Percentiles rank a stretch among this genome's conserved stretches.
Conservation (phyloP, 2,329 filamentous ascomycete species). For the Pseudogymnoascus sp. region DNA sequence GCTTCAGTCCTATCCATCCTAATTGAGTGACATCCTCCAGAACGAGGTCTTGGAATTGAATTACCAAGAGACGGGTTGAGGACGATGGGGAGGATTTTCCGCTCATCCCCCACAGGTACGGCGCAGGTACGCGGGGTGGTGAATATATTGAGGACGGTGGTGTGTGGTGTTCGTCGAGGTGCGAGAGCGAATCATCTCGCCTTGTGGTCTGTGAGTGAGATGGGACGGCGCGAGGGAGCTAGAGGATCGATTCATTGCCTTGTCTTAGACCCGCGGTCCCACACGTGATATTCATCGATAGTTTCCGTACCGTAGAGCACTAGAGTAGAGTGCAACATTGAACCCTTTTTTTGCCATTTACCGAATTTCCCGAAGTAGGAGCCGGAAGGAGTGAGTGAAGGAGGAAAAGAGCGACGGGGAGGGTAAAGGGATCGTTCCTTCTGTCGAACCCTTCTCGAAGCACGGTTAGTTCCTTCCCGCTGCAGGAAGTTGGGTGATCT, state of each 20-base stretch:
- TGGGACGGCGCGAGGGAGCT: not conserved
- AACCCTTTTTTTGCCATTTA: not conserved
- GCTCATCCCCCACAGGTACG: not conserved
- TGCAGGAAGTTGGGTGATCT: not conserved
- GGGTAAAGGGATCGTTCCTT: not conserved
- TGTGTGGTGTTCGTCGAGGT: not conserved
- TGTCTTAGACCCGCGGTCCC: not conserved
- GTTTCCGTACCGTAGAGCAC: not conserved
- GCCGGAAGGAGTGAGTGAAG: not conserved
- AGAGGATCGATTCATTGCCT: not conserved
- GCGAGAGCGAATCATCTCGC: not conserved
- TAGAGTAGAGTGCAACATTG: not conserved
- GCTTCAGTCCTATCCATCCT: not conserved
- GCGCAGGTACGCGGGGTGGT: not conserved
- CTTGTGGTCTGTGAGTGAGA: not conserved
- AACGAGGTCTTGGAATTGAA: not conserved
- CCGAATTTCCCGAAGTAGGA: not conserved
- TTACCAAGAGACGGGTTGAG: not conserved
- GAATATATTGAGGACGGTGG: not conserved
- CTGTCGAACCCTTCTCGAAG: not conserved
- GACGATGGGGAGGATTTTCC: not conserved
- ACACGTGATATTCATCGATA: not conserved
- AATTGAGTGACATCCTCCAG: not conserved
- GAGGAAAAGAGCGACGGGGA: not conserved
- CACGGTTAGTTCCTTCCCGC: not conserved